Evolutionary conservation across 2,329 filamentous ascomycete genomes (phyloP).

Genomic region (Xylariomycetidae sp.): DNA sequence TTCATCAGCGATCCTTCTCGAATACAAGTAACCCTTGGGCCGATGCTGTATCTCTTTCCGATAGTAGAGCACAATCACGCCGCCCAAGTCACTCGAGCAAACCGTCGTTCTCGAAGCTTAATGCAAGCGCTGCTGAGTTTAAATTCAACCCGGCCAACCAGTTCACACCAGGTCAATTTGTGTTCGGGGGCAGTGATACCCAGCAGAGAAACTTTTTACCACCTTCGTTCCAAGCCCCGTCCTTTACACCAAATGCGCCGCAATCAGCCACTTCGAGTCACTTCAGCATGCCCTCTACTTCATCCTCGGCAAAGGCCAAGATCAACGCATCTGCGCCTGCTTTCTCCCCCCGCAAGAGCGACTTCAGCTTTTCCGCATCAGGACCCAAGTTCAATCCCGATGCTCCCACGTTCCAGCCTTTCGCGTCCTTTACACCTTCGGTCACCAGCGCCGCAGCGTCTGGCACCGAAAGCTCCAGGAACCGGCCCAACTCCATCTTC

Average conservation of each 20-base stretch:
- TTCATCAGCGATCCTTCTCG: slow-evolving; percentile 53
- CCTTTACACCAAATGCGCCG: slow-evolving; percentile 28
- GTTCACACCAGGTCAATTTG: slow-evolving; percentile 48
- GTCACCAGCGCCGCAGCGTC: slow-evolving; percentile 41
- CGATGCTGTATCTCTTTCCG: slow-evolving; percentile 39
- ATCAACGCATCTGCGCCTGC: slow-evolving; percentile 67
- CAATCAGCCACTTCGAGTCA: slow-evolving; percentile 34
- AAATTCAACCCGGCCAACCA: slow-evolving; percentile 60
- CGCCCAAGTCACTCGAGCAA: slow-evolving; percentile 61
- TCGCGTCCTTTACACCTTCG: slow-evolving; percentile 41
- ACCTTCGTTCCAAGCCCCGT: slow-evolving; percentile 38
- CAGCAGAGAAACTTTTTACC: slow-evolving; percentile 41
- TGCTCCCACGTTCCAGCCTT: slow-evolving; percentile 71
- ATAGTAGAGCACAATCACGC: slow-evolving; percentile 32
- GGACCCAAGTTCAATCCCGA: slow-evolving; percentile 69
- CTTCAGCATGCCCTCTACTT: slow-evolving; percentile 36
- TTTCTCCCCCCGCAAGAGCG: slow-evolving; percentile 64
- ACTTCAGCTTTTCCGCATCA: slow-evolving; percentile 52
- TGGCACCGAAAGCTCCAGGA: slow-evolving; percentile 37
- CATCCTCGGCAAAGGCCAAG: slow-evolving; percentile 34
- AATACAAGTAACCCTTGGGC: slow-evolving; percentile 61
- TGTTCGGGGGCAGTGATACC: slow-evolving; percentile 37
- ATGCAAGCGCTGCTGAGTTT: slow-evolving; percentile 86
- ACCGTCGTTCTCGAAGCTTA: slow-evolving; percentile 72
- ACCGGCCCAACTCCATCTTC: slow-evolving; percentile 56